These are phyloP conservation scores for Elongisporangium anandrum DNA, from an alignment of 352 stramenopile species.

Conservation along the genomic window DNA sequence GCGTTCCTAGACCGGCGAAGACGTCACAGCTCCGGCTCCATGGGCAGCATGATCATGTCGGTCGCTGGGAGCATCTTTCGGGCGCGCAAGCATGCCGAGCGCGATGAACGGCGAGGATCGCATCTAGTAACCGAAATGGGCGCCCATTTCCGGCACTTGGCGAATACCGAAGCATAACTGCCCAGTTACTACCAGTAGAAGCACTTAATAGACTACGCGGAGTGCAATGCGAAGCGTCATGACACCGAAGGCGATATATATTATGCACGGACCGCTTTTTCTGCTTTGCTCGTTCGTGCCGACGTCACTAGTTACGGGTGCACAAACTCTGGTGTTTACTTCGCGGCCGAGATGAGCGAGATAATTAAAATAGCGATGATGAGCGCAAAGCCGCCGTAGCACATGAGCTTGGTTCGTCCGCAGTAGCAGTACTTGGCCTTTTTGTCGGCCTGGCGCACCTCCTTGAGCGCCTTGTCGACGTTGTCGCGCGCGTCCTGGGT, in stretches of 20 bases:
- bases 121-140: constrained; percentile 40
- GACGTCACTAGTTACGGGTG: constrained; percentile 4
- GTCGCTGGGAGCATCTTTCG: constrained; percentile 48
- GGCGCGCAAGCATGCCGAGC: constrained; percentile 21
- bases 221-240: background rate
- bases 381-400: constrained; percentile 45
- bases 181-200: background rate
- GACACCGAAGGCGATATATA: too few relatives aligned
- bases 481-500: constrained; percentile 77
- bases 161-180: constrained; percentile 2
- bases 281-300: constrained; percentile 2
- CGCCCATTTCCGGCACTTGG: constrained; percentile 9
- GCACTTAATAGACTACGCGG: background rate
- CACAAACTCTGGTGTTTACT: constrained; percentile 12
- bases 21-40: constrained; percentile 45
- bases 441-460: constrained; percentile 70
- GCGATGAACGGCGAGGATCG: constrained; percentile 30
- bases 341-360: constrained; percentile 36
- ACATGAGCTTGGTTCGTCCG: constrained; percentile 63
- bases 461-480: constrained; percentile 55
- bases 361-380: constrained; percentile 56
- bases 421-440: constrained; percentile 70
- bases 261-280: constrained; percentile 13
- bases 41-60: constrained; percentile 60
- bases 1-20: constrained; percentile 3